Conservation (phyloP, 805 yeast species). For the Metschnikowia chrysomelidarum region DNA sequence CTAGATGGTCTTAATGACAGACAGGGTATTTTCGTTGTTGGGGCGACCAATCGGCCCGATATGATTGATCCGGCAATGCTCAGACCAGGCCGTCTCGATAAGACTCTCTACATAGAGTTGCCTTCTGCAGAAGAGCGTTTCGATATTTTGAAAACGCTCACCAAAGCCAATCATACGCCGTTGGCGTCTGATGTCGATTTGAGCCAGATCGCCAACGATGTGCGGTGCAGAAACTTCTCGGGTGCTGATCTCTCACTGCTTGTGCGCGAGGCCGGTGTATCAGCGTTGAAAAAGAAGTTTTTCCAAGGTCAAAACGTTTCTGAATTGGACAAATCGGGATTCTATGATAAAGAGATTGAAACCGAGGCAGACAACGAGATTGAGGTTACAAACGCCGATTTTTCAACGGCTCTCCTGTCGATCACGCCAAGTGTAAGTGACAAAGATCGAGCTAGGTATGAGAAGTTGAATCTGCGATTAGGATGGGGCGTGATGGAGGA, state of each 20-base stretch:
- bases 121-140: slow-evolving; percentile 76
- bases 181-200: slow-evolving; percentile 62
- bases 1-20: slow-evolving; percentile 93
- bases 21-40: slow-evolving; percentile 89
- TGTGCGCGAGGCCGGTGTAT: slow-evolving; percentile 91
- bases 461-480: slow-evolving; percentile 66
- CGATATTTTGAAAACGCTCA: slow-evolving; percentile 78
- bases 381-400: slow-evolving; percentile 63
- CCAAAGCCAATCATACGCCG: slow-evolving; percentile 74
- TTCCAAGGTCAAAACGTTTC: slow-evolving; percentile 44
- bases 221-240: slow-evolving; percentile 81
- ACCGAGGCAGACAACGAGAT: slow-evolving; percentile 36
- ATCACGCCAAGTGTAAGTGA: slow-evolving; percentile 92
- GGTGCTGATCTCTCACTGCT: slow-evolving; percentile 96
- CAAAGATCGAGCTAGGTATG: slow-evolving; percentile 74
- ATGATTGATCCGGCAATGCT: slow-evolving; percentile 98
- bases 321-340: slow-evolving; percentile 39
- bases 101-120: slow-evolving; percentile 85
- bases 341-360: slow-evolving; percentile 34
- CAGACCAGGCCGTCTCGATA: slow-evolving; percentile 94
- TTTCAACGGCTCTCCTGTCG: slow-evolving; percentile 63
- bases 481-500: slow-evolving; percentile 59
- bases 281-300: slow-evolving; percentile 75
- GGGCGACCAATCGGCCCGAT: slow-evolving; percentile 97
- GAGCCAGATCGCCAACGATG: slow-evolving; percentile 61